Conservation (phyloP, 441 rosid genomes). For the Bocquillonia castaneifolia region DNA sequence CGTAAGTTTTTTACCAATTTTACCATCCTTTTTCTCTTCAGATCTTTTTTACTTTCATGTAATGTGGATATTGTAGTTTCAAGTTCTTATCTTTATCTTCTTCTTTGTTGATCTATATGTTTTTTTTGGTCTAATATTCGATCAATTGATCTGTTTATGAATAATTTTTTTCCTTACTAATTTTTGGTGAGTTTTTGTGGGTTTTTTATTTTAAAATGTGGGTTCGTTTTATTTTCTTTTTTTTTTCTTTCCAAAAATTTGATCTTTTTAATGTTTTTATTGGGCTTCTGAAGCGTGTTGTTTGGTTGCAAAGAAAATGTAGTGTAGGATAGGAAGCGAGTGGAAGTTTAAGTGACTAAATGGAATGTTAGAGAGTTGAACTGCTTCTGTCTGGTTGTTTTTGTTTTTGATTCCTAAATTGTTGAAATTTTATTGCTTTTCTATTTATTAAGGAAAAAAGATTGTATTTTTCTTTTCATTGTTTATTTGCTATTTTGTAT, state of each 20-base stretch:
- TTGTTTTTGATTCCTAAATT: neutral
- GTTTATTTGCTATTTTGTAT: too few relatives aligned
- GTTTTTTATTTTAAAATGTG: slow-evolving; percentile 11
- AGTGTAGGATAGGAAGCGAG: neutral
- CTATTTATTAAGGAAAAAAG: neutral
- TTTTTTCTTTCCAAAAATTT: neutral
- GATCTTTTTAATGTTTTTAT: neutral
- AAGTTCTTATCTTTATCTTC: neutral
- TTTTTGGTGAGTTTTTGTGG: neutral
- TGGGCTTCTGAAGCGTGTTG: neutral
- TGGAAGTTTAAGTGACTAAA: neutral
- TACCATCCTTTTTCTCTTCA: neutral
- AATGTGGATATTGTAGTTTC: slow-evolving; percentile 7
- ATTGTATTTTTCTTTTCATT: neutral
- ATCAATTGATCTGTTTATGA: neutral
- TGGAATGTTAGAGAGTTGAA: neutral
- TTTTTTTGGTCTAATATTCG: neutral
- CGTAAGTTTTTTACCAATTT: slow-evolving; percentile 10
- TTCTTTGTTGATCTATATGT: slow-evolving; percentile 9
- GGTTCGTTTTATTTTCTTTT: neutral
- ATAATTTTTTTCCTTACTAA: neutral
- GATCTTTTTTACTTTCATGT: slow-evolving; percentile 13
- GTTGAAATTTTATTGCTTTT: neutral
- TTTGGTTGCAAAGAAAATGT: slow-evolving; percentile 21
- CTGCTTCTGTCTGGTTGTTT: neutral